Evolutionary conservation across 2,329 filamentous ascomycete species (phyloP), one percentile per base, ranked within the genome.

Genomic region (Colletotrichum destructivum): DNA sequence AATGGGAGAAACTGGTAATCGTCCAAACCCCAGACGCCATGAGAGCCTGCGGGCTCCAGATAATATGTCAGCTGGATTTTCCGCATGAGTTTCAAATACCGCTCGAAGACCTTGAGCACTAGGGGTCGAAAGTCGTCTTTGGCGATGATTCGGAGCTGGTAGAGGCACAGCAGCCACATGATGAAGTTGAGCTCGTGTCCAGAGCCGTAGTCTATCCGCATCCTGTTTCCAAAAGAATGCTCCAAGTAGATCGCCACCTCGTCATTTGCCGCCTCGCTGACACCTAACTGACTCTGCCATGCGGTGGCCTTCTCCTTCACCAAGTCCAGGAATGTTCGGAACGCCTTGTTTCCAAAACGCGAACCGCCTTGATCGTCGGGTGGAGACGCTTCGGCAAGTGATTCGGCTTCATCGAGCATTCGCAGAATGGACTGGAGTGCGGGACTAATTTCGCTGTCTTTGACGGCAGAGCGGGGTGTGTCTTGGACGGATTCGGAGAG

Each of bases 1-100:
- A 98, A 99, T 0, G 97, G 96, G 1, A 98, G 85, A 83, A 99
- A 99, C 76, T 97, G 95, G 83, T 99, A 98, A 81, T 99, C 96
- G 78, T 99, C 96, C 2, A 99, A 86, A 21, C 96, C 96, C 96
- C 96, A 99, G 31, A 99, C 96, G 51, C 96, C 96, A 80, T 99
- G 96, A 0, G 96, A 98, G 16, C 96, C 96, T 0, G 96, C 96
- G 2, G 96, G 96, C 79, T 99, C 96, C 62, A 99, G 91, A 79
- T 99, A 99, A 83, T 99, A 99, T 3, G 94, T 94, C 74, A 91
- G 91, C 81, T 99, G 96, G 18, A 98, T 88, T 31, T 89, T 87
- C 65, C 95, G 94, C 95, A 98, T 98, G 67, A 98, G 87, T 61
- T 86, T 83, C 56, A 99, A 89, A 80, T 99, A 99, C 63, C 91